A percentile compares a stretch with the other conserved stretches of the same genome.
Conservation (phyloP, 139 green algal genomes). For the Chlorella sp. region DNA sequence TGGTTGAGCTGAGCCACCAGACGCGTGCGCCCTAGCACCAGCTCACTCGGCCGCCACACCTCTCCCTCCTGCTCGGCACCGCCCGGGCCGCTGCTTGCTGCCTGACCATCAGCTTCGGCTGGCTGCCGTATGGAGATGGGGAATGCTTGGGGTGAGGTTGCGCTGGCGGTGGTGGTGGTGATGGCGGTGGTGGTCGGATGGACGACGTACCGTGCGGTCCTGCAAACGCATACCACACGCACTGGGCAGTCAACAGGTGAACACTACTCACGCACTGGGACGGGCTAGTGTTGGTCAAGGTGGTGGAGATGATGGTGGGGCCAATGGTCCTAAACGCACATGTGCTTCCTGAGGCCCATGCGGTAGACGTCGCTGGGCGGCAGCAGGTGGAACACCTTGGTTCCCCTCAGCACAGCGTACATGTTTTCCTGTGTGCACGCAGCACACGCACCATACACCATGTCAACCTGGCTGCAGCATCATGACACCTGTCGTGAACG, state of each 20-base stretch:
- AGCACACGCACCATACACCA: constrained; percentile 1
- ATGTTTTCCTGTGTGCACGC: constrained; percentile 90
- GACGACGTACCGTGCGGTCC: too few relatives aligned
- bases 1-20: not conserved
- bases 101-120: not conserved
- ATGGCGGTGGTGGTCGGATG: too few relatives aligned
- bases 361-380: constrained; percentile 65
- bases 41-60: not conserved
- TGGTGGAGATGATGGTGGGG: not conserved
- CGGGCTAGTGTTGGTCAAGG: not conserved
- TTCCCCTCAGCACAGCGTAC: constrained; percentile 67
- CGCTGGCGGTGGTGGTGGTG: not conserved
- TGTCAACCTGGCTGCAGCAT: not conserved
- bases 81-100: not conserved
- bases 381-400: constrained; percentile 75
- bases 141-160: not conserved
- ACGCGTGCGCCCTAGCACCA: not conserved
- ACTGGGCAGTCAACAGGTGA: too few relatives aligned
- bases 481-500: not conserved
- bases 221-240: too few relatives aligned
- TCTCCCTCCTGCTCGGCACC: too few relatives aligned
- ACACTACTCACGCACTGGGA: not conserved
- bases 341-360: constrained; percentile 37
- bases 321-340: not conserved
- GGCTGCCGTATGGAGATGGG: not conserved